phyloP scores from a whole-genome alignment of 164 flowering plant genomes.

The Chimonanthus salicifolius region DNA sequence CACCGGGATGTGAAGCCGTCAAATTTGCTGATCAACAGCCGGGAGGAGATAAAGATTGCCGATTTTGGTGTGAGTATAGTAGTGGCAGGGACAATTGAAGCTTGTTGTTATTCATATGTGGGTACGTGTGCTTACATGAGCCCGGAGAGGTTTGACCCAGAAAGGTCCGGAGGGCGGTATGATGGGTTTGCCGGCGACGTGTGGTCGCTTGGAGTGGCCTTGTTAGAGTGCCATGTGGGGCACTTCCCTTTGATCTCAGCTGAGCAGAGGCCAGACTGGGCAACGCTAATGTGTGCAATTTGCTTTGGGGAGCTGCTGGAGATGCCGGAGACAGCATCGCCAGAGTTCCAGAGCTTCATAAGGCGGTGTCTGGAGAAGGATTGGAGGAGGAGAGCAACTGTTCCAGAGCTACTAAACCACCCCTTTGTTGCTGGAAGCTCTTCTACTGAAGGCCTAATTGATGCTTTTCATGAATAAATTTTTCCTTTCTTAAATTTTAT shows the following conservation, averaged over 20 bases:
- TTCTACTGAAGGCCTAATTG: background rate
- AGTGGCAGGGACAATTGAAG: constrained; percentile 6
- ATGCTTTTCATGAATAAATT: background rate
- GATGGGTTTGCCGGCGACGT: constrained; percentile 49
- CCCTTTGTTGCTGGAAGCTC: constrained; percentile 32
- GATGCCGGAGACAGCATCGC: constrained; percentile 36
- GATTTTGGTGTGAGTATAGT: constrained; percentile 54
- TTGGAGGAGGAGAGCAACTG: constrained; percentile 46
- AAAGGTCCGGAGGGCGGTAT: constrained; percentile 23
- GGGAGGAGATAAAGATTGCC: constrained; percentile 49
- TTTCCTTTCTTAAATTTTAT: too few species aligned
- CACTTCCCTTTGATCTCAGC: constrained; percentile 19
- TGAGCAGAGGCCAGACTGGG: constrained; percentile 37
- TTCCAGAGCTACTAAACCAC: constrained; percentile 42
- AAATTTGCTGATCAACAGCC: constrained; percentile 38
- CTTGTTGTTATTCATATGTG: constrained; percentile 29
- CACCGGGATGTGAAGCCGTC: constrained; percentile 71
- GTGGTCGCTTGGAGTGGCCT: constrained; percentile 50
- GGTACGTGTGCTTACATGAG: constrained; percentile 72
- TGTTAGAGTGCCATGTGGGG: constrained; percentile 44
- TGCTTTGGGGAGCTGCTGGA: constrained; percentile 42
- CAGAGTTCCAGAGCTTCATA: constrained; percentile 42
- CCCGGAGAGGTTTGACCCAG: constrained; percentile 53
- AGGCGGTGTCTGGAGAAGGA: constrained; percentile 49
- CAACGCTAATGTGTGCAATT: constrained; percentile 50